These are phyloP conservation scores for Fusarium transvaalense DNA, from an alignment of 2,329 filamentous ascomycete genomes.

Conservation along the genomic window DNA sequence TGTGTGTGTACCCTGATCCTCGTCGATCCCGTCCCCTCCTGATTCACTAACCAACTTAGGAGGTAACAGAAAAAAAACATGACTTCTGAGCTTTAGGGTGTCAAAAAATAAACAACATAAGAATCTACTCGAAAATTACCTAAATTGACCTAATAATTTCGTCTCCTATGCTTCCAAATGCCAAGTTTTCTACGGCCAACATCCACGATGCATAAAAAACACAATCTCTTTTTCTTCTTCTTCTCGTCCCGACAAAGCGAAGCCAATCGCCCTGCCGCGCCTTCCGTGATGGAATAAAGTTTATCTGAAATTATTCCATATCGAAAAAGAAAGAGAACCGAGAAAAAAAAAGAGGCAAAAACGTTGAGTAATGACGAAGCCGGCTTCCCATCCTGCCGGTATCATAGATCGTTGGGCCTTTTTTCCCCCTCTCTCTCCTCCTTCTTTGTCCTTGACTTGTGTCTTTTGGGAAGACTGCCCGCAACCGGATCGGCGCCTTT, in stretches of 20 bases:
- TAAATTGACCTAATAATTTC: too few relatives aligned
- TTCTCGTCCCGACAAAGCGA: not conserved
- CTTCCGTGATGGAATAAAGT: slow-evolving; percentile 2
- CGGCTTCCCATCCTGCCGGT: slow-evolving; percentile 4
- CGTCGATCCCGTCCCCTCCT: slow-evolving; percentile 12
- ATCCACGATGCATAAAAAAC: slow-evolving; percentile 9
- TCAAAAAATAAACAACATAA: too few relatives aligned
- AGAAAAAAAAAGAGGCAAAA: slow-evolving; percentile 1
- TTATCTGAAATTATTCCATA: not conserved
- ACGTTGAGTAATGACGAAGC: slow-evolving; percentile 3
- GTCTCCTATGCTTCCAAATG: too few relatives aligned
- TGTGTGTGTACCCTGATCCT: slow-evolving; percentile 15
- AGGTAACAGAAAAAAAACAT: too few relatives aligned
- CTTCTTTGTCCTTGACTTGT: slow-evolving; percentile 3
- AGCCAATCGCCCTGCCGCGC: not conserved
- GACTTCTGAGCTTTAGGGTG: too few relatives aligned
- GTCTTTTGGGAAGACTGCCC: slow-evolving; percentile 21
- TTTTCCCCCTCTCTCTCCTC: not conserved
- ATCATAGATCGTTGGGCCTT: slow-evolving; percentile 20
- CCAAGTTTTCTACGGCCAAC: too few relatives aligned
- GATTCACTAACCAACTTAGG: not conserved
- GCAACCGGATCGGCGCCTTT: slow-evolving; percentile 30
- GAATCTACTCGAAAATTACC: too few relatives aligned
- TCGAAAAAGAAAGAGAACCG: not conserved
- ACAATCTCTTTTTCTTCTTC: not conserved